Evolutionary conservation across 768 basidiomycete species (phyloP), one percentile per base, ranked within the genome.

Genomic region (Trichaptum fuscoviolaceum): DNA sequence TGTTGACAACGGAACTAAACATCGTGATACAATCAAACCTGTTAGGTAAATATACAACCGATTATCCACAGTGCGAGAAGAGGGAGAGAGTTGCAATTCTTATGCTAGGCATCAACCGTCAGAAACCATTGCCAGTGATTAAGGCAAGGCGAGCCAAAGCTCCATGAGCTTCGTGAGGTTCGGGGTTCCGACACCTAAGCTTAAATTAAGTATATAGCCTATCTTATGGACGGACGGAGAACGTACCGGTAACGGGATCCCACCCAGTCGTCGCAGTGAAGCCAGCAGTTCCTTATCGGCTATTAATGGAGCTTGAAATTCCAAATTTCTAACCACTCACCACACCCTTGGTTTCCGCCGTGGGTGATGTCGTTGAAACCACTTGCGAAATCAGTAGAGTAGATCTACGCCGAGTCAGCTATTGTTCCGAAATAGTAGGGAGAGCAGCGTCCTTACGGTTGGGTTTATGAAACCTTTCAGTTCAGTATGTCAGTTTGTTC

Each of bases 311-410:
- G 15, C 42, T 52, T 12, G 5, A 5, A 52, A 6, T 52, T 52
- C 10, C 20, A 12, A 6, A 20, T 20, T 52, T 52, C 1, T 15
- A 63, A 63, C 30, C 23, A 73, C 71, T 20, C 69, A 75, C 78
- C 78, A 64, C 80, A 81, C 52, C 80, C 79, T 65, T 75, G 78
- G 66, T 81, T 81, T 8, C 76, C 77, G 17, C 80, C 80, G 10
- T 71, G 70, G 0, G 77, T 78, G 58, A 81, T 81, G 70, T 81
- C 80, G 66, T 81, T 79, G 69, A 81, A 80, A 2, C 73, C 79
- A 42, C 58, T 62, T n/a, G 66, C 70, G 66, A 80, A 80, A 1
- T 64, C 20, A 0, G 70, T 62, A 1, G 77, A 78, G 69, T 82
- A 81, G 10, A 81, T 80, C 79, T 77, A 35, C 30, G 34, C 7